Conservation (phyloP, 176 grass and related monocot species). For the Avena insularis region DNA sequence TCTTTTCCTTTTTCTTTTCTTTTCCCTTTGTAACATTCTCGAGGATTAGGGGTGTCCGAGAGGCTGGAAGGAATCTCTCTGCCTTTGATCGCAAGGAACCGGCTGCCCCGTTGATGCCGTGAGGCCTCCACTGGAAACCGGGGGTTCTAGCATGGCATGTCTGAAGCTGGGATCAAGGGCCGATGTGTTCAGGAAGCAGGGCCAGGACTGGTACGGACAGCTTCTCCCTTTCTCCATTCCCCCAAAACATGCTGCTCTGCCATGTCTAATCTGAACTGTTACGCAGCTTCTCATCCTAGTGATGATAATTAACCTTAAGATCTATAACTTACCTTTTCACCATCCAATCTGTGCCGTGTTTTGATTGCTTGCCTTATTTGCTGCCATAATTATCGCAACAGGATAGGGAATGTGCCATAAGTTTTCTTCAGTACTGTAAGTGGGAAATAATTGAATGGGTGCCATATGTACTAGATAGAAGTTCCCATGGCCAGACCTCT, state of each 20-base stretch:
- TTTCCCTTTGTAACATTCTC: not conserved
- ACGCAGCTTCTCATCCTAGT: not conserved
- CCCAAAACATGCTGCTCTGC: slow-evolving; percentile 32
- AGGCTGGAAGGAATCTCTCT: slow-evolving; percentile 14
- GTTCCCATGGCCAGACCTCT: slow-evolving; percentile 35
- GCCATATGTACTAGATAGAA: slow-evolving; percentile 37
- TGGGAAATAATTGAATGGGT: slow-evolving; percentile 18
- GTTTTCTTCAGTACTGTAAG: not conserved
- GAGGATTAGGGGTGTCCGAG: slow-evolving; percentile 9
- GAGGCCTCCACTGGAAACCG: slow-evolving; percentile 6
- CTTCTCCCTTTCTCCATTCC: slow-evolving; percentile 9
- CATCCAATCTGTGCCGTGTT: not conserved
- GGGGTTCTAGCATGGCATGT: slow-evolving; percentile 53
- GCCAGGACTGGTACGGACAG: slow-evolving; percentile 65
- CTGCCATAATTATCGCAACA: slow-evolving; percentile 10
- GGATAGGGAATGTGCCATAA: slow-evolving; percentile 9
- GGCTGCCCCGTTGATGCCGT: slow-evolving; percentile 14
- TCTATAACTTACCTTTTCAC: not conserved
- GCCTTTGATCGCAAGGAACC: slow-evolving; percentile 36
- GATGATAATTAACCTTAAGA: not conserved
- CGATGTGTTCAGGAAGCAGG: slow-evolving; percentile 75
- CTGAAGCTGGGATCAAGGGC: slow-evolving; percentile 76
- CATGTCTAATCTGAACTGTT: slow-evolving; percentile 37
- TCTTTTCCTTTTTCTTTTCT: not conserved
- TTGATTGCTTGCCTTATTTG: slow-evolving; percentile 4